These are phyloP conservation scores for Rhodotorula sp. DNA, from an alignment of 1,284 basidiomycete species.

Conservation along the genomic window DNA sequence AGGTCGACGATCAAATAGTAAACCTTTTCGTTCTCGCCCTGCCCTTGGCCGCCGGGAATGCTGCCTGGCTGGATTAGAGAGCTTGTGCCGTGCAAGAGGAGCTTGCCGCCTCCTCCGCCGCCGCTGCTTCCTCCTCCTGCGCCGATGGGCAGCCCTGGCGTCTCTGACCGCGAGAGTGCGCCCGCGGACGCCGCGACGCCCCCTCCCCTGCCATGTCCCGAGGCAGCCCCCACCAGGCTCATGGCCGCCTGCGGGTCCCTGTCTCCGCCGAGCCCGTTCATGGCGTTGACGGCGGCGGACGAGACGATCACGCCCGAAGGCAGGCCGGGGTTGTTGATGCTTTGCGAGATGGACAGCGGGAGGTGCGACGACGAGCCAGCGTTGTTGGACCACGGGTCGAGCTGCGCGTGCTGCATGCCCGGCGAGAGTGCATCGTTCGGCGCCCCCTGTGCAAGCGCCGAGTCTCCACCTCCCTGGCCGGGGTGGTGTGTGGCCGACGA, in stretches of 20 bases:
- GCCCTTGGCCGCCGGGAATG: slow-evolving; percentile 27
- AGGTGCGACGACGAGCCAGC: slow-evolving; percentile 34
- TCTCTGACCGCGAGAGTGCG: slow-evolving; percentile 26
- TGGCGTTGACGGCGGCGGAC: slow-evolving; percentile 36
- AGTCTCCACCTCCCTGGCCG: not conserved
- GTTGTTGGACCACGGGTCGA: slow-evolving; percentile 22
- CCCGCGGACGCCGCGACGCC: slow-evolving; percentile 1
- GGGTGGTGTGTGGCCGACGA: not conserved
- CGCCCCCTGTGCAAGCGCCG: not conserved
- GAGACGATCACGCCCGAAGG: slow-evolving; percentile 42
- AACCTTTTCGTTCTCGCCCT: slow-evolving; percentile 72
- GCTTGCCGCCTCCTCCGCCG: slow-evolving; percentile 29
- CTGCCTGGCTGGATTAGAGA: slow-evolving; percentile 39
- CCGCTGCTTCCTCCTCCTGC: not conserved
- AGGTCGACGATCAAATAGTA: slow-evolving; percentile 77
- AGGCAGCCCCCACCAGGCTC: not conserved
- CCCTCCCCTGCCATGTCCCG: slow-evolving; percentile 7
- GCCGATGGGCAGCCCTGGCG: slow-evolving; percentile 20
- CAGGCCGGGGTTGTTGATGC: slow-evolving; percentile 50
- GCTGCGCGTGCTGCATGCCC: slow-evolving; percentile 2
- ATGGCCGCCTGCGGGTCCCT: not conserved
- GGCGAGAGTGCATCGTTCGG: slow-evolving; percentile 6
- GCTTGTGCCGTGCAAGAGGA: slow-evolving; percentile 29
- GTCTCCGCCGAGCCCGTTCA: slow-evolving; percentile 23
- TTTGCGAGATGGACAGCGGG: slow-evolving; percentile 48